Conservation (phyloP, 1,284 basidiomycete species). For the Trichosporon faecale region DNA sequence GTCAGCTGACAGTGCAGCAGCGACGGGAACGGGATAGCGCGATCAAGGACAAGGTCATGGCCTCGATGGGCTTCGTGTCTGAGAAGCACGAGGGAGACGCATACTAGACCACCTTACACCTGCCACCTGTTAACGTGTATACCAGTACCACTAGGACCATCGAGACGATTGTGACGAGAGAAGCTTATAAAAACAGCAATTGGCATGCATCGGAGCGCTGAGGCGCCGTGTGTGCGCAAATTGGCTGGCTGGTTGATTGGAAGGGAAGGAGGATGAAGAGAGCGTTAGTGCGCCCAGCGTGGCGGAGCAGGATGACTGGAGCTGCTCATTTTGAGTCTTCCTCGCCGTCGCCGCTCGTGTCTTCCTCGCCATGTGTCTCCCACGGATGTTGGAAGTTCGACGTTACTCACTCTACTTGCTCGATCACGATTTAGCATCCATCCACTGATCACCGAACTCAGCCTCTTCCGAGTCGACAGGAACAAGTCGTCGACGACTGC, state of each 20-base stretch:
- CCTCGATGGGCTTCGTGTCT: constrained; percentile 47
- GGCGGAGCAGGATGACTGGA: background rate
- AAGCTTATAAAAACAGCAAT: background rate
- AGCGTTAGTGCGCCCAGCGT: background rate
- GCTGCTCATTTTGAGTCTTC: background rate
- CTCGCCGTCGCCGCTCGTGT: background rate
- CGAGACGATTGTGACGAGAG: background rate
- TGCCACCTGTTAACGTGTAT: background rate
- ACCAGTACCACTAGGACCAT: constrained; percentile 1
- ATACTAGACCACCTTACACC: constrained; percentile 35
- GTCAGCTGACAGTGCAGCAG: constrained; percentile 32
- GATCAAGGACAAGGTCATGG: constrained; percentile 46
- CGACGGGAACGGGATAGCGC: constrained; percentile 43
- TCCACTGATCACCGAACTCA: background rate
- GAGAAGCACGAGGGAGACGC: constrained; percentile 53
- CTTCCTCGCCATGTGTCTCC: background rate
- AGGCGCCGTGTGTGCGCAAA: background rate
- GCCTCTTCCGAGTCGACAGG: background rate
- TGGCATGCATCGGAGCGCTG: background rate
- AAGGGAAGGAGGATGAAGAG: background rate
- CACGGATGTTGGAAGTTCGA: background rate
- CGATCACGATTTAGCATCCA: background rate
- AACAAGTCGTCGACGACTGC: background rate
- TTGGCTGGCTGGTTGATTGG: background rate
- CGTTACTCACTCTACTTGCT: background rate